Percentiles rank a stretch among this genome's conserved stretches.
These are phyloP conservation scores for Avena sativa DNA, from an alignment of 176 grass and related monocot genomes.

Conservation along the genomic window DNA sequence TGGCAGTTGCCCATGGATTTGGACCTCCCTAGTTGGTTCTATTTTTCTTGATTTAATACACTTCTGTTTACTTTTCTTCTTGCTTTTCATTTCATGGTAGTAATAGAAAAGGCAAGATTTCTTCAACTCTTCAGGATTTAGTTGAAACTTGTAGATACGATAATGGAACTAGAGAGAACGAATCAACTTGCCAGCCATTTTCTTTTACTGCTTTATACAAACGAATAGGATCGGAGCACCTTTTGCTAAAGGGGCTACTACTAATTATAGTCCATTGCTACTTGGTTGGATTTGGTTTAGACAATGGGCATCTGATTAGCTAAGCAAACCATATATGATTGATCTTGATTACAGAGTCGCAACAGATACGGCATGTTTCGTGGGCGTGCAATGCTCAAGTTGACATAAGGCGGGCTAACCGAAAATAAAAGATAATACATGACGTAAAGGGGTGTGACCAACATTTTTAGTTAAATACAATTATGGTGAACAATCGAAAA, in stretches of 20 bases:
- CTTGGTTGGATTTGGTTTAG: background rate
- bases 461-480: too few relatives aligned
- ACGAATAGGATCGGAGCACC: background rate
- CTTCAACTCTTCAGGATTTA: background rate
- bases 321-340: background rate
- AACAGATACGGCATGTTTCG: background rate
- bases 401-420: too few relatives aligned
- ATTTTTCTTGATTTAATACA: background rate
- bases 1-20: background rate
- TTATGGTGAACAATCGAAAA: too few relatives aligned
- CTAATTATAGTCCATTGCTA: background rate
- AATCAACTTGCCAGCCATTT: background rate
- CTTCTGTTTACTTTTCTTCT: background rate
- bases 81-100: background rate
- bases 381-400: background rate
- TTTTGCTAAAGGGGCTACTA: background rate
- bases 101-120: background rate
- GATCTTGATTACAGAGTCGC: background rate
- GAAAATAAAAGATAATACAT: too few relatives aligned
- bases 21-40: conserved; percentile 9
- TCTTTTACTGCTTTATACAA: background rate
- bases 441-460: too few relatives aligned
- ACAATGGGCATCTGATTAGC: background rate
- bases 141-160: background rate
- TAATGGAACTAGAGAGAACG: too few relatives aligned